Percentiles rank a stretch among this genome's conserved stretches.
Conservation (phyloP, 805 yeast genomes). For the Saturnispora dispora region DNA sequence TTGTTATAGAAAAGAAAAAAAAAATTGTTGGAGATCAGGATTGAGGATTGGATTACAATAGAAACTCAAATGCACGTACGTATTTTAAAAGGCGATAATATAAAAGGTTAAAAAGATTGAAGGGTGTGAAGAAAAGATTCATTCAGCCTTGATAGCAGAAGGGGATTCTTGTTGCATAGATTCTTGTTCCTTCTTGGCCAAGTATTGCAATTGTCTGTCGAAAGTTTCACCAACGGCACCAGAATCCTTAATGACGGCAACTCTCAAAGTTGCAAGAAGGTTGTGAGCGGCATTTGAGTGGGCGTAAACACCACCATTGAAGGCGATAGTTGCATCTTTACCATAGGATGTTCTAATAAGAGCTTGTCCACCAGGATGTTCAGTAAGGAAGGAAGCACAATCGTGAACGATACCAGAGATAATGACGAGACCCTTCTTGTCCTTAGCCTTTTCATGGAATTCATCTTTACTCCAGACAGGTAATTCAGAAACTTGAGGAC, state of each 20-base stretch:
- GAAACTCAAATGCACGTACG: background rate
- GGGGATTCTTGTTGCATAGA: background rate
- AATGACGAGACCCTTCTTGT: slow-evolving; percentile 51
- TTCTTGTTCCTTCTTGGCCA: slow-evolving; percentile 18
- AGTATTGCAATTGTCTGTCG: slow-evolving; percentile 33
- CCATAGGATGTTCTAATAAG: slow-evolving; percentile 62
- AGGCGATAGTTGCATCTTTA: slow-evolving; percentile 76
- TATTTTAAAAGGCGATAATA: background rate
- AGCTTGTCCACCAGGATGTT: slow-evolving; percentile 82
- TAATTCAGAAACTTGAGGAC: slow-evolving; percentile 52
- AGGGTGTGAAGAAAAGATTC: background rate
- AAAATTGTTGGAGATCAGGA: background rate
- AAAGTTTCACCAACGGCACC: slow-evolving; percentile 50
- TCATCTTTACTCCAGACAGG: slow-evolving; percentile 69
- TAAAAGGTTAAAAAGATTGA: background rate
- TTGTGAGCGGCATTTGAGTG: slow-evolving; percentile 85
- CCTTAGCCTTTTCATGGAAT: slow-evolving; percentile 42
- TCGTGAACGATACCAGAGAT: slow-evolving; percentile 77
- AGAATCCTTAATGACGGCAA: slow-evolving; percentile 66
- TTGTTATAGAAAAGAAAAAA: background rate
- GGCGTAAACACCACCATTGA: slow-evolving; percentile 78
- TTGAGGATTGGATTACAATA: background rate
- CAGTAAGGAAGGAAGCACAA: slow-evolving; percentile 55
- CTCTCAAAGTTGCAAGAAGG: slow-evolving; percentile 71
- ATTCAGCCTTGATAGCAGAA: slow-evolving; percentile 3